These are phyloP conservation scores for Podaxis sp. DNA, from an alignment of 768 basidiomycete species.

Conservation along the genomic window DNA sequence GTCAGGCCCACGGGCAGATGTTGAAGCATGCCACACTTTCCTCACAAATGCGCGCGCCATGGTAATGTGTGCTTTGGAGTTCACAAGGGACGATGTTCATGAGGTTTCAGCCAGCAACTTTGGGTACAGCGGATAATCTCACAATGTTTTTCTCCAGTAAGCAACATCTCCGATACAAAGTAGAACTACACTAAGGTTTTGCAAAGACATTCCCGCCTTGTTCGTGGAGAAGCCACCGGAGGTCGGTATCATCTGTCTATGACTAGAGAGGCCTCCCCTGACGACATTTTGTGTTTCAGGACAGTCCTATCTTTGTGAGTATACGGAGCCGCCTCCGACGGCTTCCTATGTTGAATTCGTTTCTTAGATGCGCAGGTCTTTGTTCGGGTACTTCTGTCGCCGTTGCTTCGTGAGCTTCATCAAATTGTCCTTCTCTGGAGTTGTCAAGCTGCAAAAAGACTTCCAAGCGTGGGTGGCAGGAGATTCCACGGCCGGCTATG, in stretches of 20 bases:
- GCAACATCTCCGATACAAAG: conserved; percentile 13
- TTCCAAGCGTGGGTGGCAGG: conserved; percentile 65
- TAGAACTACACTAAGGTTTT: background rate
- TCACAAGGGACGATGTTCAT: background rate
- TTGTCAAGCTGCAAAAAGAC: conserved; percentile 65
- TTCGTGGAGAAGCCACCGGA: conserved; percentile 48
- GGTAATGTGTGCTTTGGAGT: conserved; percentile 26
- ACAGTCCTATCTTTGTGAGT: conserved; percentile 26
- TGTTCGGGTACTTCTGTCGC: conserved; percentile 81
- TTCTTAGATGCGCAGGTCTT: conserved; percentile 64
- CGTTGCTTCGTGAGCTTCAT: conserved; percentile 73
- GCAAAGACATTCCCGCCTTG: conserved; percentile 52
- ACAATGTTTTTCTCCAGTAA: conserved; percentile 61
- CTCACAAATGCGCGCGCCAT: conserved; percentile 44
- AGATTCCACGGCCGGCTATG: conserved; percentile 47
- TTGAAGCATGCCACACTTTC: conserved; percentile 41
- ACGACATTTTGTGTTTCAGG: conserved; percentile 15
- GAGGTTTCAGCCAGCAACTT: conserved; percentile 38
- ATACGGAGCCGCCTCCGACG: background rate
- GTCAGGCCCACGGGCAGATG: conserved; percentile 44
- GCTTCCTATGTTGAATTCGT: background rate
- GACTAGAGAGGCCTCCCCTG: background rate
- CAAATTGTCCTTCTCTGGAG: conserved; percentile 74
- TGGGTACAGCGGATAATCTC: conserved; percentile 53
- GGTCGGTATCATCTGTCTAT: background rate